These are phyloP conservation scores for Camillea tinctor DNA, from an alignment of 2,329 filamentous ascomycete genomes.

Conservation along the genomic window DNA sequence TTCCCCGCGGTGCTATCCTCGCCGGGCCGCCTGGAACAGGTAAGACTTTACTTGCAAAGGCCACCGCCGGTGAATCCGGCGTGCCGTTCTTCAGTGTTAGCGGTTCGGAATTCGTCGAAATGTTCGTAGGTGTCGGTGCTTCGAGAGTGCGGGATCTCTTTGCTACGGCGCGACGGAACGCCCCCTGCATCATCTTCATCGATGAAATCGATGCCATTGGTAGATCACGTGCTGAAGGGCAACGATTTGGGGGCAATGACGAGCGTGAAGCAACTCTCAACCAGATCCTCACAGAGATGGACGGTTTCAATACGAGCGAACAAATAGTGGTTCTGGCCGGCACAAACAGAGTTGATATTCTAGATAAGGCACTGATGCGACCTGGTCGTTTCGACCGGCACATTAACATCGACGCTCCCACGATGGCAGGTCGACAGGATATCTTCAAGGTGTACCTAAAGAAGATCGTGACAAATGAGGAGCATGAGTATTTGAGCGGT, in stretches of 20 bases:
- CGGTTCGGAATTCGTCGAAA: conserved; percentile 98
- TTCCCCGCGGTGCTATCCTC: conserved; percentile 92
- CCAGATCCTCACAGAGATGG: conserved; percentile 98
- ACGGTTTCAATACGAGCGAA: conserved; percentile 95
- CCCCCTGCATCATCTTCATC: conserved; percentile 98
- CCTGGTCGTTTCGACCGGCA: conserved; percentile 96
- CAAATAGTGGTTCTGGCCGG: conserved; percentile 96
- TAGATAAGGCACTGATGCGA: conserved; percentile 94
- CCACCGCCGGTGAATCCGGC: conserved; percentile 92
- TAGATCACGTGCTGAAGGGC: conserved; percentile 79
- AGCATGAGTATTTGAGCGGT: conserved; percentile 83
- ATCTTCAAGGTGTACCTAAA: conserved; percentile 94
- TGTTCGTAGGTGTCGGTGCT: conserved; percentile 98
- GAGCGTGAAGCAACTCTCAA: conserved; percentile 96
- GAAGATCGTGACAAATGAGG: conserved; percentile 92
- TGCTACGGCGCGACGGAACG: conserved; percentile 89
- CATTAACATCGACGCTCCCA: conserved; percentile 91
- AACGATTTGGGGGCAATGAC: conserved; percentile 83
- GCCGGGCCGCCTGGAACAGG: conserved; percentile 97
- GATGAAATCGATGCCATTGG: conserved; percentile 99
- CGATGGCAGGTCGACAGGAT: conserved; percentile 93
- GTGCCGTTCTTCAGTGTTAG: conserved; percentile 99
- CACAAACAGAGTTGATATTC: conserved; percentile 91
- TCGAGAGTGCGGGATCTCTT: conserved; percentile 95
- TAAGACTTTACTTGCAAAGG: conserved; percentile 96